A percentile compares a stretch with the other conserved stretches of the same genome.
phyloP scores from a whole-genome alignment of 768 basidiomycete genomes.

The Tulasnella sp. region DNA sequence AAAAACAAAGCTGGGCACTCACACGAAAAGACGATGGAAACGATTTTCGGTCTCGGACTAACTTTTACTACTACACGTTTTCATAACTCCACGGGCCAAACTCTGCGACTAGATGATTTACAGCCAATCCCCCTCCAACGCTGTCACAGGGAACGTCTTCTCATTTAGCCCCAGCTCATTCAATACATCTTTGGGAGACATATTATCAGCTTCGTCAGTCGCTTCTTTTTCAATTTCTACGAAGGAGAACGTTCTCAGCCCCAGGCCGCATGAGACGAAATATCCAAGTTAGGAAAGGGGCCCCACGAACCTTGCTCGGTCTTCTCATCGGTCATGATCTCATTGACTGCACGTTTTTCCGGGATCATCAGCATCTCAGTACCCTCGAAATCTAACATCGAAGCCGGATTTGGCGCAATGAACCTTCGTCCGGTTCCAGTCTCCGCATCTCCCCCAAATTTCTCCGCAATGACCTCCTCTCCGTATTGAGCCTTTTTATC shows the following conservation, averaged over 20 bases:
- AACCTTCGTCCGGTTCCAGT: constrained; percentile 1
- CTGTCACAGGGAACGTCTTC: constrained; percentile 11
- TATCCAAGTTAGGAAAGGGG: background rate
- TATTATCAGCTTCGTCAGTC: background rate
- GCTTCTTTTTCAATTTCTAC: constrained; percentile 4
- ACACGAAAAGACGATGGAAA: too few relatives aligned
- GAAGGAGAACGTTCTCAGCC: too few relatives aligned
- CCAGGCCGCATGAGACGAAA: background rate
- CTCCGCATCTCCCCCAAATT: constrained; percentile 12
- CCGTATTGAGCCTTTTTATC: constrained; percentile 6
- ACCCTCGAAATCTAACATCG: constrained; percentile 10
- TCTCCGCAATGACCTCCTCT: constrained; percentile 6
- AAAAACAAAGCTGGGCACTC: background rate
- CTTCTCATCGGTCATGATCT: constrained; percentile 8
- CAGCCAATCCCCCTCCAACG: constrained; percentile 7
- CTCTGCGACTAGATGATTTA: background rate
- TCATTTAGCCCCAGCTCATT: constrained; percentile 9
- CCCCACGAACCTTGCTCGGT: constrained; percentile 5
- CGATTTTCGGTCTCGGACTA: too few relatives aligned
- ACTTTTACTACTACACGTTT: background rate
- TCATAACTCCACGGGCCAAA: background rate
- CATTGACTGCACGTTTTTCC: background rate
- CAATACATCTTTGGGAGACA: background rate
- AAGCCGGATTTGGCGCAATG: constrained; percentile 11
- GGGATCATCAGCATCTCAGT: constrained; percentile 8